phyloP scores from a whole-genome alignment of 768 basidiomycete species.

The Termitomyces sp. region DNA sequence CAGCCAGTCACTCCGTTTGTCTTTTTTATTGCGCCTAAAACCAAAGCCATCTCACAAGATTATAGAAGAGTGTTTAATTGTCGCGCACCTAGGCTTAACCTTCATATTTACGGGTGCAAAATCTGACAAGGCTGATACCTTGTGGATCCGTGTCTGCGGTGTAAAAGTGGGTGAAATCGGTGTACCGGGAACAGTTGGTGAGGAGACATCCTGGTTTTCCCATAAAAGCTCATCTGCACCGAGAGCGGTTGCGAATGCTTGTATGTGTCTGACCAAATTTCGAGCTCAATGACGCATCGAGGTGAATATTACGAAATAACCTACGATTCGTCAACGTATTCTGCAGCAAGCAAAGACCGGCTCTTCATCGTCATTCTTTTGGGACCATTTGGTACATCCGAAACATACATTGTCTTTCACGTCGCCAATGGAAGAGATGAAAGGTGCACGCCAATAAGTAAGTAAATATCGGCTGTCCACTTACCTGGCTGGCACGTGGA shows the following conservation, averaged over 20 bases:
- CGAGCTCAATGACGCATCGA: conserved; percentile 1
- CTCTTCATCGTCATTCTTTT: conserved; percentile 6
- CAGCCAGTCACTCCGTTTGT: conserved; percentile 62
- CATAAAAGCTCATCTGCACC: conserved; percentile 50
- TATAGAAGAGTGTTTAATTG: not conserved
- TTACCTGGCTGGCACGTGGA: too few relatives aligned
- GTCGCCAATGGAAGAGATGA: not conserved
- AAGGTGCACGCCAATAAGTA: too few relatives aligned
- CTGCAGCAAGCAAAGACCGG: conserved; percentile 36
- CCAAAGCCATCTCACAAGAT: not conserved
- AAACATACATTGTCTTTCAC: not conserved
- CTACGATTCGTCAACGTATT: conserved; percentile 75
- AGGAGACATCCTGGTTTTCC: conserved; percentile 31
- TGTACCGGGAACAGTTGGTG: conserved; percentile 37
- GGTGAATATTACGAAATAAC: conserved; percentile 22
- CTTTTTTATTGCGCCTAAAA: conserved; percentile 39
- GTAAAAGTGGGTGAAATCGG: conserved; percentile 23
- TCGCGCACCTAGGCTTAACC: conserved; percentile 65
- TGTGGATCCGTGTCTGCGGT: conserved; percentile 51
- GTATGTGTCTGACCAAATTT: conserved; percentile 43
- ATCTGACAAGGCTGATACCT: conserved; percentile 81
- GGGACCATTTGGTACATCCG: not conserved
- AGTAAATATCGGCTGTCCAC: too few relatives aligned
- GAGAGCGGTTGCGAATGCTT: conserved; percentile 76
- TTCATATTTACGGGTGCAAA: conserved; percentile 88